Evolutionary conservation across 2,329 filamentous ascomycete species (phyloP).

Genomic region (Ophiostoma australiae): DNA sequence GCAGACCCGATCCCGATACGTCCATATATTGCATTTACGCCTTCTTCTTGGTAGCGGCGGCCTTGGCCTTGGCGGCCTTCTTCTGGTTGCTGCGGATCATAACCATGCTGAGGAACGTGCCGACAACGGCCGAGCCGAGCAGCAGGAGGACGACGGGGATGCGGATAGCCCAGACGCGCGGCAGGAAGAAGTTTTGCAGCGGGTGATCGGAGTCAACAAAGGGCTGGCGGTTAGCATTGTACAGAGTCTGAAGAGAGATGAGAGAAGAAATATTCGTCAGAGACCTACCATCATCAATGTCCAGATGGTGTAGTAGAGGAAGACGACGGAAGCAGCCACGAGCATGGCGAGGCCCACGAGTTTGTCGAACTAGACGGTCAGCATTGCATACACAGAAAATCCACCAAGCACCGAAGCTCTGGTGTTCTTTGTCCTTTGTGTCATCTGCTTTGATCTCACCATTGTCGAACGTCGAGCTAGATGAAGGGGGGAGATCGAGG

Average conservation of each 20-base stretch:
- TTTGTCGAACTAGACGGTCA: slow-evolving; percentile 71
- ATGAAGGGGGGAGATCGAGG: slow-evolving; percentile 6
- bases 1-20: not conserved
- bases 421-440: not conserved
- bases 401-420: not conserved
- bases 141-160: slow-evolving; percentile 96
- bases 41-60: slow-evolving; percentile 73
- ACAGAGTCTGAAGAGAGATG: slow-evolving; percentile 20
- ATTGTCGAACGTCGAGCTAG: slow-evolving; percentile 16
- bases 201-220: slow-evolving; percentile 95
- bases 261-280: not conserved
- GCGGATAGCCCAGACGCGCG: slow-evolving; percentile 96
- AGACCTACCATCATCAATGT: slow-evolving; percentile 83
- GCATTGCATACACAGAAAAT: slow-evolving; percentile 20
- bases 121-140: slow-evolving; percentile 85
- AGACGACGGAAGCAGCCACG: slow-evolving; percentile 59
- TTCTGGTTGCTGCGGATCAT: slow-evolving; percentile 99
- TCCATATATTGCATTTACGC: slow-evolving; percentile 44
- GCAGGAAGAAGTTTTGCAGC: slow-evolving; percentile 90
- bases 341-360: slow-evolving; percentile 64
- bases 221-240: slow-evolving; percentile 53
- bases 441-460: slow-evolving; percentile 6
- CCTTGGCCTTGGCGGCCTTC: slow-evolving; percentile 90
- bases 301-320: slow-evolving; percentile 93
- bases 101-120: slow-evolving; percentile 90